Base-by-base conservation (phyloP, 192 early-diverging fungal genomes). In the Coemansia sp. region DNA sequence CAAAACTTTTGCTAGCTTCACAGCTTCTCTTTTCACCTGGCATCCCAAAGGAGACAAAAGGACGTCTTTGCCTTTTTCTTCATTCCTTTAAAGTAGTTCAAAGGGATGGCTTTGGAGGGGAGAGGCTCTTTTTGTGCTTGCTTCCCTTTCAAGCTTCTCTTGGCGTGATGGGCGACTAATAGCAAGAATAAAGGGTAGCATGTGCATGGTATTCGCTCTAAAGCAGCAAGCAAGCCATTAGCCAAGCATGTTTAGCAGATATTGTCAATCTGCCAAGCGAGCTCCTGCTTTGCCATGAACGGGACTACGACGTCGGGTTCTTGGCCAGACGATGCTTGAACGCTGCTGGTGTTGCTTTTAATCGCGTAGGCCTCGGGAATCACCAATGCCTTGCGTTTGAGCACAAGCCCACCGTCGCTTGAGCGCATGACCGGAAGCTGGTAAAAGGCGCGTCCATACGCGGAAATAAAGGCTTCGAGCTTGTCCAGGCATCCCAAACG, bases 391-490 rank as follows among this genome's bases (percentile, higher is more conserved):
- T 61, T 37, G 59, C 72, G 71, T 31, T 41, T 59, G 41, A 80
- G 62, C 43, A 68, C 74, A 22, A 80, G 67, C 56, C 71, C 25
- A 24, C 51, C 64, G 17, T 64, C 63, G 14, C n/a, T 47, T 4
- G 42, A n/a, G 11, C 59, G 53, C 17, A 85, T 77, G 46, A 77
- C 72, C 17, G 86, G 82, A 58, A 98, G 68, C 40, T 88, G 87
- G 82, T 99, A 99, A 68, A 99, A 99, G 35, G 49, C 57, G 31
- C 91, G 87, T 3, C 97, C 97, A 76, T 90, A 86, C 41, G 92
- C 87, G 64, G 91, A 93, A 3, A 93, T 90, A 84, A 99, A 99
- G 5, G 76, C 87, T 32, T 86, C 80, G 22, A 99, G 86, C 60
- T 77, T 83, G 64, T 94, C 90, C 58, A 99, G 71, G n/a, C 90